Evolutionary conservation across 2,329 filamentous ascomycete genomes (phyloP), one percentile per base, ranked within the genome.

Genomic region (Fusarium liriodendri): DNA sequence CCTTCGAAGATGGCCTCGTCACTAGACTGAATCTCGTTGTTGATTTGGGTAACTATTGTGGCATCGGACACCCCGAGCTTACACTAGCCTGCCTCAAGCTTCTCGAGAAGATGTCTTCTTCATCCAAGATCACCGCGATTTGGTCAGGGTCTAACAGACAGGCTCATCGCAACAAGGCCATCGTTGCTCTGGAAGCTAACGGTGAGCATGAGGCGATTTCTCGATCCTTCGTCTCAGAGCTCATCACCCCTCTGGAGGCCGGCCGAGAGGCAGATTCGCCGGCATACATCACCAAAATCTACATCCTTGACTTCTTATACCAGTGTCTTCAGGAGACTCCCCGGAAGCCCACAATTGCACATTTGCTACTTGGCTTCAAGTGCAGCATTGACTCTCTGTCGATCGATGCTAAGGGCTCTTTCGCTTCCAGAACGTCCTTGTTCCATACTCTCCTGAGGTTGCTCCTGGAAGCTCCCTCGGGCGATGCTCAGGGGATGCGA

Each of bases 1-100:
- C 93, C 1, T 96, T 99, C 77, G 96, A 98, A 80, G 97, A 99
- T 79, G 95, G 94, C 9, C 87, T 99, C 22, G 87, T 98, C 42
- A 95, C 92, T 67, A 93, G 97, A 77, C 85, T 99, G 32, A 87
- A 89, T 47, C 85, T 98, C 8, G 89, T 98, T 45, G 92, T 95
- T 5, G 92, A 97, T 74, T 86, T 99, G 27, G 95, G 95, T 33
- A 89, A 94, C 35, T 98, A 97, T 81, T 96, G 95, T 76, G 94
- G 95, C 16, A 92, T 95, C 64, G 94, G 93, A 1, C 94, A 98
- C 77, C 89, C 94, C 38, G 90, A 93, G 16, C 86, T 99, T 62
- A 94, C 94, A 0, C 87, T 98, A 70, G 91, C 91, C 16, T 96
- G 95, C 45, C 86, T 99, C 66, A 91, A 92, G 71, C 87, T 99